phyloP scores from a whole-genome alignment of 768 basidiomycete genomes.

The Podaxis sp. region DNA sequence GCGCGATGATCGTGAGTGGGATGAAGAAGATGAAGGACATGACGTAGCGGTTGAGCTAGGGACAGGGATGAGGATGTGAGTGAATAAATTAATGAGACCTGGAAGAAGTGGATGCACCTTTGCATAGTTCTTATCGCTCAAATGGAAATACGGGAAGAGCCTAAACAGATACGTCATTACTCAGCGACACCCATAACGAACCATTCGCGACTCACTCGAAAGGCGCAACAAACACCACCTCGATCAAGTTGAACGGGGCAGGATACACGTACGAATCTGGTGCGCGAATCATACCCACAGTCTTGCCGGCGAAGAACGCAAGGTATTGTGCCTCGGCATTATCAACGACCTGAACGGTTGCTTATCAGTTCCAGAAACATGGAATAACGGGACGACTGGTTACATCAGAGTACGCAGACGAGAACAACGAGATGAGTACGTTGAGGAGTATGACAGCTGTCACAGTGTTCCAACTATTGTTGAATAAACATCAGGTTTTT shows the following conservation, averaged over 20 bases:
- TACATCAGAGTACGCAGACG: conserved; percentile 89
- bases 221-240: conserved; percentile 77
- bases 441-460: conserved; percentile 87
- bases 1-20: conserved; percentile 70
- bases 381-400: conserved; percentile 22
- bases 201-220: conserved; percentile 64
- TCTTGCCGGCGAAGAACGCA: conserved; percentile 88
- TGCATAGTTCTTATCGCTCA: conserved; percentile 58
- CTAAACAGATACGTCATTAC: conserved; percentile 29
- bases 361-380: background rate
- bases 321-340: conserved; percentile 91
- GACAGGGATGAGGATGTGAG: conserved; percentile 9
- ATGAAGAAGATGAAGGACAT: conserved; percentile 84
- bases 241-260: conserved; percentile 90
- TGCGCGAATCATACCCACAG: conserved; percentile 80
- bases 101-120: conserved; percentile 35
- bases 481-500: background rate
- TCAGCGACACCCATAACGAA: background rate
- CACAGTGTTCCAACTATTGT: conserved; percentile 73
- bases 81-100: background rate
- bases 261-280: conserved; percentile 88
- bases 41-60: conserved; percentile 70
- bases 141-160: conserved; percentile 37
- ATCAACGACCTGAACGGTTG: conserved; percentile 56
- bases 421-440: conserved; percentile 93